Evolutionary conservation across 345 rosid genomes (phyloP).

Genomic region (Salix arbutifolia): DNA sequence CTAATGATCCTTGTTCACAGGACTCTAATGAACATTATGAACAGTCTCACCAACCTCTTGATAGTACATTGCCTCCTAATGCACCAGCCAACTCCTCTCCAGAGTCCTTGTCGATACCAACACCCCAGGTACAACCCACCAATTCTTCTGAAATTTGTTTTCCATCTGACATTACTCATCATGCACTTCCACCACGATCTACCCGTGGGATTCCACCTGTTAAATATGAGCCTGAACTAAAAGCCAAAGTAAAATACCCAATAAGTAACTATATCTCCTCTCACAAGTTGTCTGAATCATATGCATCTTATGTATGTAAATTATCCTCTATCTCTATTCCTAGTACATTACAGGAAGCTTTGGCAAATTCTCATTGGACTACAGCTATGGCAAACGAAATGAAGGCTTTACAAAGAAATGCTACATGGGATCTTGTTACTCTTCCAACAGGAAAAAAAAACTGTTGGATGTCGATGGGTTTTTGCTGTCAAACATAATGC

Average conservation of each 20-base stretch:
- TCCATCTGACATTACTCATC: background rate
- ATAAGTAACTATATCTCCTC: background rate
- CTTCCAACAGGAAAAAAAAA: background rate
- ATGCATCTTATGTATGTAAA: background rate
- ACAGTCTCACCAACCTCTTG: background rate
- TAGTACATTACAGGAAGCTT: background rate
- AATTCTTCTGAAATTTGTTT: background rate
- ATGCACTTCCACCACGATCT: background rate
- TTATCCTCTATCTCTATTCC: background rate
- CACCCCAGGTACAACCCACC: background rate
- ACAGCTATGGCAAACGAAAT: background rate
- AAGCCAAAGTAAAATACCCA: background rate
- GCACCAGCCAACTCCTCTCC: background rate
- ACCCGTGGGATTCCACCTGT: background rate
- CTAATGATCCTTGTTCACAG: background rate
- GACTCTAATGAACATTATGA: background rate
- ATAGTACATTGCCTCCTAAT: background rate
- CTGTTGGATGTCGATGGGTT: background rate
- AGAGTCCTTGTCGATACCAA: background rate
- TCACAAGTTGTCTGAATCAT: background rate
- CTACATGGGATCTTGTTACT: background rate
- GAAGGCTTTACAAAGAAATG: background rate
- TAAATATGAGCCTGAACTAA: background rate
- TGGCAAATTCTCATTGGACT: background rate
- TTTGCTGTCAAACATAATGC: background rate